Conservation (phyloP, 306 rosid species). For the Urtica urens region DNA sequence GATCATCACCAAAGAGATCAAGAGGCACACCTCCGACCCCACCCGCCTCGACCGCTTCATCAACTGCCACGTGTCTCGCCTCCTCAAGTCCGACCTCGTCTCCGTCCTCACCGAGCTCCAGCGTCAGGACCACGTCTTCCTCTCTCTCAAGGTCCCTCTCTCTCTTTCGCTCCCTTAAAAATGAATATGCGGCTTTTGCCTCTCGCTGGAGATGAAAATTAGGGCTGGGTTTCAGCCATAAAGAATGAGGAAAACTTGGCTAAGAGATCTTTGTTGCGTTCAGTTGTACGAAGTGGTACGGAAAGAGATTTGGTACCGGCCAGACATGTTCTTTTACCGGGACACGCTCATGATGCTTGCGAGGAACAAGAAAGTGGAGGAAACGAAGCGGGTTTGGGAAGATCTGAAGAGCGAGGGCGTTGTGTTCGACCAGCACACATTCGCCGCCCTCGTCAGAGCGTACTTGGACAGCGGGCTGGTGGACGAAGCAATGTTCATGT, state of each 20-base stretch:
- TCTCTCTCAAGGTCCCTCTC: constrained; percentile 50
- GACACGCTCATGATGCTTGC: constrained; percentile 96
- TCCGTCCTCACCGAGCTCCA: constrained; percentile 69
- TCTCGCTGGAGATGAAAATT: no score
- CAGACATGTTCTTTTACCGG: constrained; percentile 86
- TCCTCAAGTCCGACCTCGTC: constrained; percentile 79
- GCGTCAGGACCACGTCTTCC: constrained; percentile 63
- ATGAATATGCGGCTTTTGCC: background rate
- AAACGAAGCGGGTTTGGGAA: constrained; percentile 65
- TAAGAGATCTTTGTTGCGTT: background rate
- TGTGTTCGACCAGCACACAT: constrained; percentile 88
- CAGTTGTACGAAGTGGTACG: constrained; percentile 80
- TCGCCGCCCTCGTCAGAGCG: constrained; percentile 70
- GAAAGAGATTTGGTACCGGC: constrained; percentile 90
- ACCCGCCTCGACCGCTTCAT: constrained; percentile 53
- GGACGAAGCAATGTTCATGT: constrained; percentile 65
- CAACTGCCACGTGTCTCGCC: constrained; percentile 57
- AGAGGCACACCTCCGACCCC: constrained; percentile 42
- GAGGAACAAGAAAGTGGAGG: constrained; percentile 60
- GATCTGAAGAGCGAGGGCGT: constrained; percentile 67
- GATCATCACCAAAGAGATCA: constrained; percentile 62
- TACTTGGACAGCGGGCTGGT: constrained; percentile 58
- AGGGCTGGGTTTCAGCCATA: no score
- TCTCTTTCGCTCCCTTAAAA: background rate
- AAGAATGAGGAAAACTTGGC: no score